Evolutionary conservation across 768 basidiomycete species (phyloP).

Genomic region (Phaffia australis): DNA sequence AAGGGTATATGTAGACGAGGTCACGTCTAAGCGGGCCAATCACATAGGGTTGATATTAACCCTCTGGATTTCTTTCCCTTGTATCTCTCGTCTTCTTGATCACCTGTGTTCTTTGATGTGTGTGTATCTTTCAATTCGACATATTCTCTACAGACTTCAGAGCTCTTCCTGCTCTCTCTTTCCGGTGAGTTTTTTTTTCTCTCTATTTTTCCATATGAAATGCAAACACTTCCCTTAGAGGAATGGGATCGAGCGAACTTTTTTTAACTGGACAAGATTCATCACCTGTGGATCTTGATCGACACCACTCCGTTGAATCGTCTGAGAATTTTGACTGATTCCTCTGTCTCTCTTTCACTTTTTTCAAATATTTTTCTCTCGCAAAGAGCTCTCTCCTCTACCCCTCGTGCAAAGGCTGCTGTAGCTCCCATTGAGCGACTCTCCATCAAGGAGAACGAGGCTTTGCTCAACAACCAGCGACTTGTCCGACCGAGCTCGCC

Average conservation of each 20-base stretch:
- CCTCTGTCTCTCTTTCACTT: neutral
- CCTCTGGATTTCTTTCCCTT: neutral
- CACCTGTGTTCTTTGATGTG: neutral
- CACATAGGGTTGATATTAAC: neutral
- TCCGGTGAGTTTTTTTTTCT: too few relatives aligned
- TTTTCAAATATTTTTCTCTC: neutral
- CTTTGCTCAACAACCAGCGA: constrained; percentile 78
- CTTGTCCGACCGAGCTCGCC: constrained; percentile 80
- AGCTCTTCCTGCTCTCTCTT: too few relatives aligned
- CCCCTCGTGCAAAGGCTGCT: constrained; percentile 4
- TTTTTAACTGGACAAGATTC: constrained; percentile 1
- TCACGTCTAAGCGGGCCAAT: neutral
- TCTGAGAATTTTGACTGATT: too few relatives aligned
- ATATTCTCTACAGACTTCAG: too few relatives aligned
- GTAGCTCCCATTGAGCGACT: constrained; percentile 33
- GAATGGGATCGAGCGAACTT: neutral
- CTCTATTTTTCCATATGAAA: neutral
- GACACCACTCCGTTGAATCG: neutral
- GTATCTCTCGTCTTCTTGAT: neutral
- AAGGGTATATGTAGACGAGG: neutral
- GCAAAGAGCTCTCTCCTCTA: neutral
- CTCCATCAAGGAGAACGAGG: constrained; percentile 34
- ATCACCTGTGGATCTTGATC: constrained; percentile 7
- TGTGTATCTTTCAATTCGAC: too few relatives aligned
- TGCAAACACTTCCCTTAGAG: too few relatives aligned